Evolutionary conservation across 257 asterid species (phyloP), one percentile per base, ranked within the genome.

Genomic region (Solanum clarkiae): DNA sequence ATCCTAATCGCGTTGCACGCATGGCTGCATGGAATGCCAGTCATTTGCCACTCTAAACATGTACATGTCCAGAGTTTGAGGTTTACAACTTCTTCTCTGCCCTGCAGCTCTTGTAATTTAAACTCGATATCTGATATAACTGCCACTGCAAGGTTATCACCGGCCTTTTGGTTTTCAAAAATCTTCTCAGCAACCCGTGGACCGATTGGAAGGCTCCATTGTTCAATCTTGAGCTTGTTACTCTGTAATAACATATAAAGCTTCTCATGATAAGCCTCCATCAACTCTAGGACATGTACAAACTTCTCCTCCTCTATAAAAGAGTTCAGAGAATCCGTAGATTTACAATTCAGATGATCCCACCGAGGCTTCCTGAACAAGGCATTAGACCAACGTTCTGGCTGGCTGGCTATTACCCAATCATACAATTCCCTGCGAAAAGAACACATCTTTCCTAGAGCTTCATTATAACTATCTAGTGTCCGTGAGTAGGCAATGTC

Each of bases 311-410:
- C 82, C n/a, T 81, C 81, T 79, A 85, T 42, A 79, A 77, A 85
- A 65, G 85, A 84, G 42, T 68, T 85, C 22, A 85, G 84, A n/a
- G 84, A 51, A 65, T 85, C 87, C 2, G 74, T 55, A 68, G 77
- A 54, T 15, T 85, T 85, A 80, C 85, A 80, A 22, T 85, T 80
- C 44, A 85, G 77, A 80, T 84, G 84, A 80, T 80, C 75, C 88
- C 75, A 85, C 13, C 80, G 74, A 24, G 59, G 82, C 44, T 85
- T 80, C 20, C 59, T 24, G 12, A 85, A 85, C 32, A 85, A 68
- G 42, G 85, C 85, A 68, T 85, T 85, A 63, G 69, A 75, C 87
- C 87, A 85, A 63, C 83, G 82, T 18, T 80, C 85, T 1, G 81
- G 85, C 44, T 66, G 18, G 59, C 66, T 85, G 20, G 83, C 32